Conservation (phyloP, 495 filamentous ascomycete species). For the Penicillium roqueforti region DNA sequence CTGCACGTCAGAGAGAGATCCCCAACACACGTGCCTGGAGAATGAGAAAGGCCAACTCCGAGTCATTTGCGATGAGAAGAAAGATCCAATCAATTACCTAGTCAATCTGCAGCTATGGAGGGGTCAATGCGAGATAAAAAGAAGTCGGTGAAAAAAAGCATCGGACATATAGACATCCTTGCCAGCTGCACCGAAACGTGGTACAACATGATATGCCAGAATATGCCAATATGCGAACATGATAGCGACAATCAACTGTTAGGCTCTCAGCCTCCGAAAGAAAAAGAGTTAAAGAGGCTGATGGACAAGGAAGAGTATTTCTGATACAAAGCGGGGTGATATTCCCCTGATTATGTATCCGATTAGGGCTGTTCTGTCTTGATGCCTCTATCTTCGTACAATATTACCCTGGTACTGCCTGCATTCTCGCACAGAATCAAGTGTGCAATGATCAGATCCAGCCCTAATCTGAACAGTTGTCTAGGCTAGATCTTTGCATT, state of each 20-base stretch:
- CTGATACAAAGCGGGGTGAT: constrained; percentile 3
- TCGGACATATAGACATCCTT: constrained; percentile 12
- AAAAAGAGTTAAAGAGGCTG: not conserved
- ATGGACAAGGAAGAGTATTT: not conserved
- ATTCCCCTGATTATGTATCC: too few species aligned
- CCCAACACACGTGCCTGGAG: constrained; percentile 15
- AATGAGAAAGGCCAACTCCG: not conserved
- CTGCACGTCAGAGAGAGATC: constrained; percentile 4
- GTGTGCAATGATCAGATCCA: not conserved
- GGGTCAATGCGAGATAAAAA: not conserved
- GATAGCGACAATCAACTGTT: not conserved
- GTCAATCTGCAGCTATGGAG: not conserved
- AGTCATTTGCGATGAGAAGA: not conserved
- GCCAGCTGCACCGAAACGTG: constrained; percentile 30
- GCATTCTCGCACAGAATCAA: constrained; percentile 11
- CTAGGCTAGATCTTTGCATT: constrained; percentile 13
- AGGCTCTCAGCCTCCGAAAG: not conserved
- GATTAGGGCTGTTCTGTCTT: too few species aligned
- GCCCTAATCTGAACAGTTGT: constrained; percentile 23
- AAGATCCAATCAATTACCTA: constrained; percentile 7
- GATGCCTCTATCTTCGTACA: too few species aligned
- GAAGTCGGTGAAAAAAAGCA: not conserved
- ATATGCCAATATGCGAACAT: too few species aligned
- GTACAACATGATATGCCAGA: constrained; percentile 27
- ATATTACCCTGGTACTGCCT: constrained; percentile 1